A percentile compares a stretch with the other conserved stretches of the same genome.
Evolutionary conservation across 495 filamentous ascomycete genomes (phyloP).

Genomic region (Cetradonia linearis): DNA sequence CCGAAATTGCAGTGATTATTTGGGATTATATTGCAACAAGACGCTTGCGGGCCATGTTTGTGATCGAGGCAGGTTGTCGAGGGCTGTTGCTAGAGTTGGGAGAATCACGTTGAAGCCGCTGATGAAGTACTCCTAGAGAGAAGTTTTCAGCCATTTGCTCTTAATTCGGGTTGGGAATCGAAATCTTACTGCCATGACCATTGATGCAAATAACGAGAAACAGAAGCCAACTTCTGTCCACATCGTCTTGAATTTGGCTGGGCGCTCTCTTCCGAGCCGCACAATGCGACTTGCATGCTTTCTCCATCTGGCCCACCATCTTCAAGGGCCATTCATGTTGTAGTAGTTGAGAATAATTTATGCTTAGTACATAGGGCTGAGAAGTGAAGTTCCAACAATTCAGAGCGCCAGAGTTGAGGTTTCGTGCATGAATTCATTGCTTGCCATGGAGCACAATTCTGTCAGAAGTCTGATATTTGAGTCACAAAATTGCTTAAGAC

Average conservation of each 20-base stretch:
- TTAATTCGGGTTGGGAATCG: neutral
- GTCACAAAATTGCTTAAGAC: no score
- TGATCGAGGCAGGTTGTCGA: constrained; percentile 52
- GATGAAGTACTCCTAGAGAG: constrained; percentile 59
- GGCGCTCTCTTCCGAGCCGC: constrained; percentile 58
- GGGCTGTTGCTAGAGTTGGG: constrained; percentile 50
- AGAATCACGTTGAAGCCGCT: constrained; percentile 76
- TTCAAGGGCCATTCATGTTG: neutral
- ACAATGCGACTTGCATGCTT: constrained; percentile 39
- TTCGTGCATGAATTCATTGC: no score
- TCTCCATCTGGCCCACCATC: constrained; percentile 2
- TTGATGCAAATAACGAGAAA: constrained; percentile 60
- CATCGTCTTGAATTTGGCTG: constrained; percentile 47
- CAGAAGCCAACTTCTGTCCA: constrained; percentile 60
- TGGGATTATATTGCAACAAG: no score
- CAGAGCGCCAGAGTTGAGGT: no score
- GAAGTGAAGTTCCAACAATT: no score
- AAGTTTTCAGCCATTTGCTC: neutral
- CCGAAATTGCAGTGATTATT: no score
- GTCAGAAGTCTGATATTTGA: no score
- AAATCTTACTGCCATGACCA: constrained; percentile 53
- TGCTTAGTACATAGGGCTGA: no score
- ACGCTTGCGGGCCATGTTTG: constrained; percentile 71
- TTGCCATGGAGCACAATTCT: no score
- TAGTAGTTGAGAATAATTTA: no score